Percentiles rank a stretch among this genome's conserved stretches.
These are phyloP conservation scores for Candida pseudoviswanathii DNA, from an alignment of 1,139 yeast genomes.

Conservation along the genomic window DNA sequence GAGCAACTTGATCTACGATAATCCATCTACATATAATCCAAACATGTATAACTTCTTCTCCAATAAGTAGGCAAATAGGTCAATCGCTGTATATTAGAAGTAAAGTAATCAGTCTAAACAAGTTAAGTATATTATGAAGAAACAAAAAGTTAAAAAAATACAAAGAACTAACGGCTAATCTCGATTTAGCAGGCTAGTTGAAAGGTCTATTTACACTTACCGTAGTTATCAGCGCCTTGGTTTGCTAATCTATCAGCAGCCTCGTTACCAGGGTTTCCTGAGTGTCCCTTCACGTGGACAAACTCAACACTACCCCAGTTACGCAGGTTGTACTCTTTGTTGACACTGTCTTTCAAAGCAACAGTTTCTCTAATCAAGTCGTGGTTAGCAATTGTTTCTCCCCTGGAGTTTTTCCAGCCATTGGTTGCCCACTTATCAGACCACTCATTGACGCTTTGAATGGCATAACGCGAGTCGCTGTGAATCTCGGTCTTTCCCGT, in stretches of 20 bases:
- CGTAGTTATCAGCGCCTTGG: slow-evolving; percentile 49
- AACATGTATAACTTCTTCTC: slow-evolving; percentile 49
- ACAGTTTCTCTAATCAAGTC: slow-evolving; percentile 47
- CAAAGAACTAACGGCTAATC: too few relatives aligned
- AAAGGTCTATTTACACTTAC: neutral
- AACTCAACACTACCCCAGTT: slow-evolving; percentile 41
- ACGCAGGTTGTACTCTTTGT: slow-evolving; percentile 22
- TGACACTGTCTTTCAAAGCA: slow-evolving; percentile 30
- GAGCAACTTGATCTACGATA: slow-evolving; percentile 41
- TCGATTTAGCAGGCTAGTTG: too few relatives aligned
- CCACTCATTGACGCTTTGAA: slow-evolving; percentile 55
- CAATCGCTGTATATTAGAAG: too few relatives aligned
- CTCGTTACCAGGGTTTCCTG: slow-evolving; percentile 70
- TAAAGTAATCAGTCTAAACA: too few relatives aligned
- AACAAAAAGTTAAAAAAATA: too few relatives aligned
- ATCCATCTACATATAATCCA: slow-evolving; percentile 52
- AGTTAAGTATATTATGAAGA: too few relatives aligned
- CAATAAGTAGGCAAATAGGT: slow-evolving; percentile 4
- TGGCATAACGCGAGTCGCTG: slow-evolving; percentile 64
- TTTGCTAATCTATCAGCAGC: slow-evolving; percentile 78
- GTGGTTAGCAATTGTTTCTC: slow-evolving; percentile 50
- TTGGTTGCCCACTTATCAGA: slow-evolving; percentile 51
- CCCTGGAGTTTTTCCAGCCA: slow-evolving; percentile 52
- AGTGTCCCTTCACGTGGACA: slow-evolving; percentile 73
- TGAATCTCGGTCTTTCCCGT: slow-evolving; percentile 32